These are phyloP conservation scores for Zymoseptoria tritici DNA, from an alignment of 2,329 filamentous ascomycete genomes.

Conservation along the genomic window DNA sequence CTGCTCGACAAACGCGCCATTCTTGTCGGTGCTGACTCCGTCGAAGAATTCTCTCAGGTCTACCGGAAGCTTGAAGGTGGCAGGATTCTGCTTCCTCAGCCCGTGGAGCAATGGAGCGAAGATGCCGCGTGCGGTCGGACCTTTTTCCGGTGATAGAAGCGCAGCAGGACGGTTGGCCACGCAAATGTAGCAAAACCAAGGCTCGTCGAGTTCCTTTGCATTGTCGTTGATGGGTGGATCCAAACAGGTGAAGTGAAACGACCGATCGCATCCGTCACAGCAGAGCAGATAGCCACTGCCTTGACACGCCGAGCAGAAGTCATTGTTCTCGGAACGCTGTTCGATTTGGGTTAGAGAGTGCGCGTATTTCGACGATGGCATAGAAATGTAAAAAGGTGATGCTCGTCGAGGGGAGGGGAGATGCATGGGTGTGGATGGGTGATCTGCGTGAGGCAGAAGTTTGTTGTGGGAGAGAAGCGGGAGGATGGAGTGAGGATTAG, in stretches of 20 bases:
- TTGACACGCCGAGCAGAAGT: slow-evolving; percentile 80
- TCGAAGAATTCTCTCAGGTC: slow-evolving; percentile 69
- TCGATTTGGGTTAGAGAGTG: slow-evolving; percentile 34
- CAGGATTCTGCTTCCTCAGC: slow-evolving; percentile 30
- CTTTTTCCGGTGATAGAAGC: slow-evolving; percentile 26
- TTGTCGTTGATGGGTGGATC: slow-evolving; percentile 62
- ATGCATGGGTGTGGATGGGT: slow-evolving; percentile 23
- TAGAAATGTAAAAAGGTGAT: slow-evolving; percentile 17
- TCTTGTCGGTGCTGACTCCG: slow-evolving; percentile 65
- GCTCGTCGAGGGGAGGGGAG: slow-evolving; percentile 19
- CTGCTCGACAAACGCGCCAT: slow-evolving; percentile 74
- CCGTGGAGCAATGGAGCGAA: slow-evolving; percentile 57
- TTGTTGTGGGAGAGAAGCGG: slow-evolving; percentile 6
- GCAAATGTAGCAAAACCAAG: slow-evolving; percentile 78
- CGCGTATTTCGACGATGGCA: slow-evolving; percentile 12
- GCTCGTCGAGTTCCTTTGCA: slow-evolving; percentile 49
- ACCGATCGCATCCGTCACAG: slow-evolving; percentile 84
- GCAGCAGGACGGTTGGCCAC: slow-evolving; percentile 34
- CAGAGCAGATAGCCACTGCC: slow-evolving; percentile 80
- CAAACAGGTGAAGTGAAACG: slow-evolving; percentile 84
- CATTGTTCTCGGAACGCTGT: slow-evolving; percentile 61
- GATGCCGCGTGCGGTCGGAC: slow-evolving; percentile 40
- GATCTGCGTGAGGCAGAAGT: slow-evolving; percentile 17
- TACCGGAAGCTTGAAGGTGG: slow-evolving; percentile 52
- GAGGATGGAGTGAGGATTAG: slow-evolving; percentile 8